A percentile compares a stretch with the other conserved stretches of the same genome.
Evolutionary conservation across 2,329 filamentous ascomycete genomes (phyloP).

Genomic region (Beauveria australis): DNA sequence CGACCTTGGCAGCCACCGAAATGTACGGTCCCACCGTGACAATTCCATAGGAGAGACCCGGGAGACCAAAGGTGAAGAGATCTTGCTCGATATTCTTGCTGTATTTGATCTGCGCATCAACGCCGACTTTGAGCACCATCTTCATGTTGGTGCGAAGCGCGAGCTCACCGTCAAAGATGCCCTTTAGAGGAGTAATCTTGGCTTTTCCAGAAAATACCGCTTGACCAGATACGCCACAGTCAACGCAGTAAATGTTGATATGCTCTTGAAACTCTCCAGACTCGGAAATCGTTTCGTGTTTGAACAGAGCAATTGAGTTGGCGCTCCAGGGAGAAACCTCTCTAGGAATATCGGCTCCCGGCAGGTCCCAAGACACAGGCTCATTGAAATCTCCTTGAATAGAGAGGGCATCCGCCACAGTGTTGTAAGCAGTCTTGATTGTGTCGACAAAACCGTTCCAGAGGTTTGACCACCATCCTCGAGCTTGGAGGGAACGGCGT

Average conservation of each 20-base stretch:
- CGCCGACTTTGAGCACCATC: slow-evolving; percentile 22
- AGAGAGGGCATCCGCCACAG: slow-evolving; percentile 1
- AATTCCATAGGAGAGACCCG: slow-evolving; percentile 19
- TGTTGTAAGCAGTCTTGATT: slow-evolving; percentile 1
- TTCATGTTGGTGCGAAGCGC: slow-evolving; percentile 18
- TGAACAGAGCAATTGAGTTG: slow-evolving; percentile 4
- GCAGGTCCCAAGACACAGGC: slow-evolving; percentile 13
- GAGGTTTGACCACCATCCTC: neutral
- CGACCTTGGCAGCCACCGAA: slow-evolving; percentile 16
- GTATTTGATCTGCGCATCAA: slow-evolving; percentile 20
- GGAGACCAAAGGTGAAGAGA: slow-evolving; percentile 19
- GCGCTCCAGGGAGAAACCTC: slow-evolving; percentile 22
- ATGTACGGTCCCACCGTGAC: slow-evolving; percentile 20
- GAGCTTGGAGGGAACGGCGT: neutral
- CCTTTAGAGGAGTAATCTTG: slow-evolving; percentile 17
- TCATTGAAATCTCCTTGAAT: slow-evolving; percentile 18
- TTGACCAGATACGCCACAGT: slow-evolving; percentile 21
- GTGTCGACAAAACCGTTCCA: slow-evolving; percentile 6
- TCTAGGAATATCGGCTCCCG: slow-evolving; percentile 13
- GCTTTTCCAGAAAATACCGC: slow-evolving; percentile 20
- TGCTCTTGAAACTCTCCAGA: slow-evolving; percentile 14
- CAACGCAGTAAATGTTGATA: slow-evolving; percentile 24
- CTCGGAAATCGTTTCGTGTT: neutral
- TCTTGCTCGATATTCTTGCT: slow-evolving; percentile 15
- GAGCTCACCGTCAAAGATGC: slow-evolving; percentile 19